These are phyloP conservation scores for Coprinopsis sp. DNA, from an alignment of 768 basidiomycete species.

Conservation along the genomic window DNA sequence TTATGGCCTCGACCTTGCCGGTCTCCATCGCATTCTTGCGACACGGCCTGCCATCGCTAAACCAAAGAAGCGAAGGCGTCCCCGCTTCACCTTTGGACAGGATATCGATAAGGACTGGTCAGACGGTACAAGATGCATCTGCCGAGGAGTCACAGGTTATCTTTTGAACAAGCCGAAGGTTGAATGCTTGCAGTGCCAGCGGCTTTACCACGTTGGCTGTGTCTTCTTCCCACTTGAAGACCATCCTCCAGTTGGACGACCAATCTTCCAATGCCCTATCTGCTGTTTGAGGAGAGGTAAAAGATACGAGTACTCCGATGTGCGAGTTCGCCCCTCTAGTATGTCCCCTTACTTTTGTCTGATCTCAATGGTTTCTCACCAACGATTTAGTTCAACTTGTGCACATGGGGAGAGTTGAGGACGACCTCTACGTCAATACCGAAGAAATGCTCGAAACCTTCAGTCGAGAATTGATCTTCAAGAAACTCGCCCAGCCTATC, in stretches of 20 bases:
- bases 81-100: conserved; percentile 69
- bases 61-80: conserved; percentile 54
- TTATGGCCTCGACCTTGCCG: conserved; percentile 78
- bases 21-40: conserved; percentile 76
- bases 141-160: conserved; percentile 63
- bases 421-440: conserved; percentile 65
- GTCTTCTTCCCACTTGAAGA: conserved; percentile 63
- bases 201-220: conserved; percentile 67
- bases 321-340: conserved; percentile 58
- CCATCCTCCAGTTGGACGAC: conserved; percentile 21
- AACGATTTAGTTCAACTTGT: conserved; percentile 13
- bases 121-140: conserved; percentile 78
- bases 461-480: conserved; percentile 68
- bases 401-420: conserved; percentile 33
- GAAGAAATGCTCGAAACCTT: conserved; percentile 70
- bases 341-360: conserved; percentile 24
- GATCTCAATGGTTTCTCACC: conserved; percentile 8
- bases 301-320: conserved; percentile 68
- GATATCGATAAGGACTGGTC: conserved; percentile 70
- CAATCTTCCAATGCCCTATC: conserved; percentile 65
- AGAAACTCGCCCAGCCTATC: conserved; percentile 58
- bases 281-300: conserved; percentile 74
- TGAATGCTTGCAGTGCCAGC: conserved; percentile 61
- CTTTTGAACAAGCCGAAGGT: conserved; percentile 58
- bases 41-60: conserved; percentile 48